Base-by-base conservation (phyloP, 345 rosid genomes). In the Populus deltoides region DNA sequence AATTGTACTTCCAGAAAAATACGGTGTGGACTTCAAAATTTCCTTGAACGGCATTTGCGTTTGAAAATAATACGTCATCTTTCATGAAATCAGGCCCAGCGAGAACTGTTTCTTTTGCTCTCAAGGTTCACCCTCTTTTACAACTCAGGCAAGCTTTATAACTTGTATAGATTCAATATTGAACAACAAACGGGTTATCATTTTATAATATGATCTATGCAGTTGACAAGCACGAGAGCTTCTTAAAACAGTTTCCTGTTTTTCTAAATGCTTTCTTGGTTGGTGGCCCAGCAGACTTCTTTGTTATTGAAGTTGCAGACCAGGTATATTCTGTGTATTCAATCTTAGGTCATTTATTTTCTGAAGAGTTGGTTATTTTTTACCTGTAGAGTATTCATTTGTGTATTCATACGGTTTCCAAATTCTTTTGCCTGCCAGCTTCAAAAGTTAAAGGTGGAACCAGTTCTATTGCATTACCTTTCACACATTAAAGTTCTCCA, bases 401-500 rank as follows among this genome's bases (percentile, higher is more conserved):
- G 10, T 27, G 20, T 31, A 18, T 77, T 82, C 10, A 62, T 72
- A 1, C 71, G 79, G 20, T 59, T 27, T 61, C 47, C n/a, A 51
- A 41, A 15, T 66, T 72, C 43, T 35, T 78, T 73, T 29, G 24
- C 70, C 74, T 75, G 53, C 71, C 91, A 94, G 99, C 92, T 97
- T 85, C 99, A 90, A 85, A 97, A 92, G 80, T 75, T 97, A 77
- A 94, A 97, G 89, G 99, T 97, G 86, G 99, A 97, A 80, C 99
- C 99, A 6, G 99, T 92, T 55, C 89, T 97, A 43, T 76, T 97
- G 73, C 97, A 94, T 86, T 94, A 91, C 83, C 91, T 97, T 55
- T 91, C 96, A 49, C 92, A 89, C 45, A 86, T 94, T 83, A 92
- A 86, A 81, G 90, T 86, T 85, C 98, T 97, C 68, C 92, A 86